Conservation (phyloP, 148 eudicot genomes). For the Selenicereus undatus region DNA sequence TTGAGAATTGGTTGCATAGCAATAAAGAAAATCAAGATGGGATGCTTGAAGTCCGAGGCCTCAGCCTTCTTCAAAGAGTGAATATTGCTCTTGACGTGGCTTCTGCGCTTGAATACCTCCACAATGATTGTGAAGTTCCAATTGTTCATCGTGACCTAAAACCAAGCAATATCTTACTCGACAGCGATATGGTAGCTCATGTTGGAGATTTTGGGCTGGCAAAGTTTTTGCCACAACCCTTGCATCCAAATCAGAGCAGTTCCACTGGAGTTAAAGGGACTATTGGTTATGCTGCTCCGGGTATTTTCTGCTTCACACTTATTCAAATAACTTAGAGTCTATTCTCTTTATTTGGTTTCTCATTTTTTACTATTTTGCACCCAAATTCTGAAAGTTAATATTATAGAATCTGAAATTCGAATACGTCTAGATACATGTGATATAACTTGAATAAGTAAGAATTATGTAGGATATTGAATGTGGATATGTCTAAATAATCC, state of each 20-base stretch:
- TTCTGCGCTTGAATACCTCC: conserved; percentile 37
- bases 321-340: too few species aligned
- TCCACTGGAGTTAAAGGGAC: conserved; percentile 32
- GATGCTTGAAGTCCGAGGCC: neutral
- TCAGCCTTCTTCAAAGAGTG: conserved; percentile 22
- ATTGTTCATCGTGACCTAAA: conserved; percentile 32
- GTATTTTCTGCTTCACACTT: conserved; percentile 3
- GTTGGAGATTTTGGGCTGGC: conserved; percentile 39
- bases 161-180: conserved; percentile 35
- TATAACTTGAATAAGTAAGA: too few species aligned
- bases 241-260: conserved; percentile 17
- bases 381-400: too few species aligned
- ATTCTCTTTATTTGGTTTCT: neutral
- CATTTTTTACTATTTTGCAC: too few species aligned
- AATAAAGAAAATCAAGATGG: neutral
- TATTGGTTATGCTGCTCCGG: conserved; percentile 37
- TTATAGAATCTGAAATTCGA: neutral
- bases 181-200: conserved; percentile 34
- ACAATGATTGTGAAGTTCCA: conserved; percentile 23
- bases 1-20: conserved; percentile 26
- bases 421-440: too few species aligned
- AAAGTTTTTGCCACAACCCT: conserved; percentile 15
- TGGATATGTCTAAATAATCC: neutral
- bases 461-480: too few species aligned
- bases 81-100: conserved; percentile 36